Conservation (phyloP, 2,329 filamentous ascomycete genomes). For the Beauveria asiatica region DNA sequence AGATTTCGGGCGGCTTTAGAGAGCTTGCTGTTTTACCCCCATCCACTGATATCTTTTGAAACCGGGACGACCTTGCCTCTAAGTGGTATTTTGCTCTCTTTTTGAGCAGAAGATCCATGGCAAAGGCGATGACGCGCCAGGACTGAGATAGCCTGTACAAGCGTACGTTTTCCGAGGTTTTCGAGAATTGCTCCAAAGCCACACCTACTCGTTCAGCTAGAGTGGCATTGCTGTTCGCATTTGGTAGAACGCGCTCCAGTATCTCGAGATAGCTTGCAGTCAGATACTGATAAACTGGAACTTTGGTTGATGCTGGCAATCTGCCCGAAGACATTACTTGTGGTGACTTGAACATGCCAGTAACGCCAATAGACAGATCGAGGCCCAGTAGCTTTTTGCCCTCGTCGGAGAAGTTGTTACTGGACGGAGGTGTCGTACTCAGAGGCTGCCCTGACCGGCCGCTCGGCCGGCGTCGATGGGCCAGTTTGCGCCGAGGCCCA, state of each 20-base stretch:
- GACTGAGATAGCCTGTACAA: conserved; percentile 55
- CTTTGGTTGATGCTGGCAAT: conserved; percentile 43
- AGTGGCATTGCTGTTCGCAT: conserved; percentile 24
- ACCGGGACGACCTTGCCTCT: conserved; percentile 36
- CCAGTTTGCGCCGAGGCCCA: conserved; percentile 33
- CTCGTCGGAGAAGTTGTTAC: conserved; percentile 22
- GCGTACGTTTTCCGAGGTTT: conserved; percentile 46
- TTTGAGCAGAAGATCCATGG: conserved; percentile 43
- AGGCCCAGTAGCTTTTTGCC: conserved; percentile 39
- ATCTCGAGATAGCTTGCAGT: conserved; percentile 48
- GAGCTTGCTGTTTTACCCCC: conserved; percentile 21
- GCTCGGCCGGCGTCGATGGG: conserved; percentile 35
- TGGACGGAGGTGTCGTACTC: conserved; percentile 44
- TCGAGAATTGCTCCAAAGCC: conserved; percentile 50
- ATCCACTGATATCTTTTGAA: conserved; percentile 26
- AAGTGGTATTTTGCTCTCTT: conserved; percentile 50
- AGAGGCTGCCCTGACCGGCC: conserved; percentile 34
- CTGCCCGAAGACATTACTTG: conserved; percentile 56
- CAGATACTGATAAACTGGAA: conserved; percentile 47
- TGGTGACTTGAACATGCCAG: conserved; percentile 48
- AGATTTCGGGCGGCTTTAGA: conserved; percentile 20
- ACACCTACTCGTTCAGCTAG: conserved; percentile 38
- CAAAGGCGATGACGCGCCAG: conserved; percentile 53
- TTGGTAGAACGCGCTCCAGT: conserved; percentile 40
- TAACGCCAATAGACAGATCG: conserved; percentile 50